Conservation (phyloP, 1,284 basidiomycete species). For the Ceratobasidium sp. region DNA sequence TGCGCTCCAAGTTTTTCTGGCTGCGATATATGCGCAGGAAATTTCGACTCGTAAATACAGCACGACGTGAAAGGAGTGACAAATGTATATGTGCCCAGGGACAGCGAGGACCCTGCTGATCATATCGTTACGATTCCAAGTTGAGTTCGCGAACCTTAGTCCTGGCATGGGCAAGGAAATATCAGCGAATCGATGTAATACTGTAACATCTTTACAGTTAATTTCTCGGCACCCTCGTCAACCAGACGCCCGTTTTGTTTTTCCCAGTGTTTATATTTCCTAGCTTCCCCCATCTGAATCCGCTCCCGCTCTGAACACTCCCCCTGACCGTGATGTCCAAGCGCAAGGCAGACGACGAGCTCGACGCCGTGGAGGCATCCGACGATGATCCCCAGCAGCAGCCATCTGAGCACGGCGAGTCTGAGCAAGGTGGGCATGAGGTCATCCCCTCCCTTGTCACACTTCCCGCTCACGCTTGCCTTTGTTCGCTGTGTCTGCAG, state of each 20-base stretch:
- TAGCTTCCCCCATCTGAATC: slow-evolving; percentile 40
- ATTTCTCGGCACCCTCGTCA: slow-evolving; percentile 42
- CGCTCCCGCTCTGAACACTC: slow-evolving; percentile 22
- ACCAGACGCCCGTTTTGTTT: slow-evolving; percentile 40
- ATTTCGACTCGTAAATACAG: too few relatives aligned
- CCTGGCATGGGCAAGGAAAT: slow-evolving; percentile 41
- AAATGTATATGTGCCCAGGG: slow-evolving; percentile 10
- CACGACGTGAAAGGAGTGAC: slow-evolving; percentile 40
- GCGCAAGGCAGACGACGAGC: slow-evolving; percentile 32
- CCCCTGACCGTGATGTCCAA: slow-evolving; percentile 25
- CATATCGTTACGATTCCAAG: slow-evolving; percentile 22
- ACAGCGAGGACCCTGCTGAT: slow-evolving; percentile 29
- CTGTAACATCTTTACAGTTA: slow-evolving; percentile 39
- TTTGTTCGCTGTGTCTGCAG: slow-evolving; percentile 24
- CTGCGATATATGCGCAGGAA: too few relatives aligned
- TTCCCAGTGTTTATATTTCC: slow-evolving; percentile 40
- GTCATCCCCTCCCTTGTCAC: slow-evolving; percentile 23
- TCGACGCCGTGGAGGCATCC: slow-evolving; percentile 18
- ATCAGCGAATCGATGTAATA: slow-evolving; percentile 38
- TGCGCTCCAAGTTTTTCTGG: slow-evolving; percentile 30
- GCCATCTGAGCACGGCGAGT: slow-evolving; percentile 29
- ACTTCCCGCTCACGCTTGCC: slow-evolving; percentile 21
- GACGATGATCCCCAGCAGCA: slow-evolving; percentile 33
- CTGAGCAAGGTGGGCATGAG: slow-evolving; percentile 33
- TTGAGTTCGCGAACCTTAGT: slow-evolving; percentile 23